Evolutionary conservation across 768 basidiomycete species (phyloP), one percentile per base, ranked within the genome.

Genomic region (Kwoniella shandongensis): DNA sequence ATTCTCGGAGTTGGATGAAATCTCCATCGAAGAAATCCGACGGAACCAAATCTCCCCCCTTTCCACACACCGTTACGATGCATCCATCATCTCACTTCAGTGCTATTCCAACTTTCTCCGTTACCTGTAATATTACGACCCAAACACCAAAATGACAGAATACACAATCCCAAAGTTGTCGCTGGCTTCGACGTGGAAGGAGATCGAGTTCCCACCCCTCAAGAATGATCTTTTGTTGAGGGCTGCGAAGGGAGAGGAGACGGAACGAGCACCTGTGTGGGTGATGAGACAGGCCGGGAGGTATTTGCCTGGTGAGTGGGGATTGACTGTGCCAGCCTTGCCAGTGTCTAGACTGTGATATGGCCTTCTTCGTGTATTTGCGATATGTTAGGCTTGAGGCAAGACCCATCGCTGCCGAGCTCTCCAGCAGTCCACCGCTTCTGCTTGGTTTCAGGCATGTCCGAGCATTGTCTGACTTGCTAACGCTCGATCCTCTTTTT

Each of bases 201-300:
- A 66, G 13, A 18, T 56, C 7, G 44, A 62, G n/a, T 69, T 66
- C 35, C 68, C 74, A 11, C 53, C 57, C 10, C 54, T 94, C 60
- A 85, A 86, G 75, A 96, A 97, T 75, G 90, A 96, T 74, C 81
- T 96, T 41, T 70, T 96, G 30, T 76, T 96, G 46, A 85, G 93
- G n/a, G 91, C 93, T 41, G 91, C 91, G 52, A 51, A 65, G 87
- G 89, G 89, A 26, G 87, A 94, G 77, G 80, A 82, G 74, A 92
- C 89, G 0, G 89, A 91, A 70, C 84, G 88, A 53, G 91, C 92
- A 6, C 92, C 93, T n/a, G 91, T 92, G 54, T 97, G 93, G 93
- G 88, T 94, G 47, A 97, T 97, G 93, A 84, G 93, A 32, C 93
- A 97, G 75, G 93, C 93, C 22, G 93, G 93, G 46, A 85, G 93